Evolutionary conservation across 1,139 yeast species (phyloP), one percentile per base, ranked within the genome.

Genomic region (Diutina catenulata): DNA sequence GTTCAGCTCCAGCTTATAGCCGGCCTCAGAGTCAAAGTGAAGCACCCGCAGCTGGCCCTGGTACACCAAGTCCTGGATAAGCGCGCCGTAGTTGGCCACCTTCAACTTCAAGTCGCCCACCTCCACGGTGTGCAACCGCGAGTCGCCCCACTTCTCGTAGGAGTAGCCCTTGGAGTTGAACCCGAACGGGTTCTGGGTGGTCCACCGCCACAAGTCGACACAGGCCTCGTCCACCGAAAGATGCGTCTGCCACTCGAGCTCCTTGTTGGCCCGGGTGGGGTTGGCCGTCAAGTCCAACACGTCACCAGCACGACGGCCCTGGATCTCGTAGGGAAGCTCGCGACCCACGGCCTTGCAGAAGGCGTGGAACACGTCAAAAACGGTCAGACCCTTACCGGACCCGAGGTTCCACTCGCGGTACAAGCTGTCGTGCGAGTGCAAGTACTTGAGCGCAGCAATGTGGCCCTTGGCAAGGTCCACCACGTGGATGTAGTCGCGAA

Each of bases 371-470:
- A 82, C 80, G 47, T 83, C 88, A 41, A 80, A 64, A 5, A 82
- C 94, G 2, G 93, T 80, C 7, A 80, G 67, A 5, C 94, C 94
- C 33, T 65, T 71, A 36, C 94, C 94, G 19, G 91, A 76, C 36
- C 94, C 94, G 44, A 82, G 68, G 52, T 83, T 83, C 93, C 93
- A 83, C 51, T 76, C 91, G 40, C 88, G 68, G 52, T 70, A 76
- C 41, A 74, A 62, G 24, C 55, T 48, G 11, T 55, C 49, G n/a
- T 54, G 49, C n/a, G 52, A 49, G 43, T 68, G 68, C 41, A 82
- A 67, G 54, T 77, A 75, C 37, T 70, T 60, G 48, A 82, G 62
- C 7, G 91, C 87, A 29, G 87, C 76, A 43, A 81, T 63, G 47
- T 82, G 93, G 37, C 93, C 94, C 49, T 66, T 66, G n/a, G 91